Percentiles rank a stretch among this genome's conserved stretches.
Evolutionary conservation across 441 rosid genomes (phyloP).

Genomic region (Syzygium syzygioides): DNA sequence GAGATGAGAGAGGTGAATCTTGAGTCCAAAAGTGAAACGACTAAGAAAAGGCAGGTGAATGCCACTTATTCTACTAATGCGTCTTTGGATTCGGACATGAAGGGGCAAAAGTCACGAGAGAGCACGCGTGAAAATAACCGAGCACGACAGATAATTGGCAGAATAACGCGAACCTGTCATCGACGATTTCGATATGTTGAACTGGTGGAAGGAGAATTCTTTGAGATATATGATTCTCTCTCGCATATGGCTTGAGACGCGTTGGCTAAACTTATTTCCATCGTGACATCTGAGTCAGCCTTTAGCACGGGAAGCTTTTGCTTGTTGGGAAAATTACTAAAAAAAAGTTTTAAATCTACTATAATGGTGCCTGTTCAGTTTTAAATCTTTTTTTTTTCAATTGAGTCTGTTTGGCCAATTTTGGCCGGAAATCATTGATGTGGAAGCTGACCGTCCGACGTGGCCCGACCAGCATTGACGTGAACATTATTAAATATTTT

Average conservation of each 20-base stretch:
- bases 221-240: neutral
- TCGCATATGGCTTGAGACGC: neutral
- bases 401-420: too few species aligned
- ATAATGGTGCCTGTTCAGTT: too few species aligned
- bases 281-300: neutral
- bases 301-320: neutral
- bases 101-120: neutral
- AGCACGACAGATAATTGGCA: neutral
- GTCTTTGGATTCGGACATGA: neutral
- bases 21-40: neutral
- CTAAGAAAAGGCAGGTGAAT: neutral
- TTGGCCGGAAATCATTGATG: too few species aligned
- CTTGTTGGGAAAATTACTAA: too few species aligned
- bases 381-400: too few species aligned
- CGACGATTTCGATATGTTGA: neutral
- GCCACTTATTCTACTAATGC: neutral
- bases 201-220: neutral
- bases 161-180: neutral
- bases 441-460: too few species aligned
- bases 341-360: too few species aligned
- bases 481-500: too few species aligned
- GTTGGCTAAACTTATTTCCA: neutral
- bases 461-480: too few species aligned
- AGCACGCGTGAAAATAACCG: neutral
- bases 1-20: neutral